Conservation (phyloP, 768 basidiomycete genomes). For the Imleria badia region DNA sequence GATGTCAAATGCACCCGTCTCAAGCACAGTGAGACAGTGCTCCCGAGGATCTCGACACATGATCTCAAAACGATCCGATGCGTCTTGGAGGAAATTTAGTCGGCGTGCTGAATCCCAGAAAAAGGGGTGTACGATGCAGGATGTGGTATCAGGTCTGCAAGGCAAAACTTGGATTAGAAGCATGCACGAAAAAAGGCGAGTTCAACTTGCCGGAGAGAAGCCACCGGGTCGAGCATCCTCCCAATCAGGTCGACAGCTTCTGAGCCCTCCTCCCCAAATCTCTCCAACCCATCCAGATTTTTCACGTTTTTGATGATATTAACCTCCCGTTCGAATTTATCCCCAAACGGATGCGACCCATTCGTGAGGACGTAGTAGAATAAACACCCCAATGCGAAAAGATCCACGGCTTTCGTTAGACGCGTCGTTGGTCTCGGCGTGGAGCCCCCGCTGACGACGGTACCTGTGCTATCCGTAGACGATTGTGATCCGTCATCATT, state of each 20-base stretch:
- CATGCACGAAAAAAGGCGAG: neutral
- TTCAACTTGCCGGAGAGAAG: constrained; percentile 65
- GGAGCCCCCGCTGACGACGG: constrained; percentile 34
- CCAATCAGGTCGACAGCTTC: constrained; percentile 83
- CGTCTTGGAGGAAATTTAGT: constrained; percentile 93
- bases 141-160: constrained; percentile 79
- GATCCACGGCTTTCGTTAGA: constrained; percentile 93
- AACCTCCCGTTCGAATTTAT: constrained; percentile 87
- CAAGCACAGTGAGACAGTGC: constrained; percentile 68
- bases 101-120: constrained; percentile 92
- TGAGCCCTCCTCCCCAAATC: constrained; percentile 90
- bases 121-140: constrained; percentile 90
- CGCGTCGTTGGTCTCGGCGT: constrained; percentile 46
- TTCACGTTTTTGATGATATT: constrained; percentile 89
- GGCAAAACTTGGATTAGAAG: constrained; percentile 2
- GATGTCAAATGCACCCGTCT: constrained; percentile 63
- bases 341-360: constrained; percentile 93
- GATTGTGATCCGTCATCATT: constrained; percentile 64
- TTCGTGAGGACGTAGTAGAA: constrained; percentile 91
- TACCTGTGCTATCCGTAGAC: constrained; percentile 63
- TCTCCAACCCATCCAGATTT: constrained; percentile 65
- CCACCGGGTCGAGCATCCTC: constrained; percentile 76
- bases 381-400: constrained; percentile 94
- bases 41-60: constrained; percentile 94
- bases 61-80: constrained; percentile 96